These are phyloP conservation scores for Fusarium sp. DNA, from an alignment of 2,329 filamentous ascomycete species.

Conservation along the genomic window DNA sequence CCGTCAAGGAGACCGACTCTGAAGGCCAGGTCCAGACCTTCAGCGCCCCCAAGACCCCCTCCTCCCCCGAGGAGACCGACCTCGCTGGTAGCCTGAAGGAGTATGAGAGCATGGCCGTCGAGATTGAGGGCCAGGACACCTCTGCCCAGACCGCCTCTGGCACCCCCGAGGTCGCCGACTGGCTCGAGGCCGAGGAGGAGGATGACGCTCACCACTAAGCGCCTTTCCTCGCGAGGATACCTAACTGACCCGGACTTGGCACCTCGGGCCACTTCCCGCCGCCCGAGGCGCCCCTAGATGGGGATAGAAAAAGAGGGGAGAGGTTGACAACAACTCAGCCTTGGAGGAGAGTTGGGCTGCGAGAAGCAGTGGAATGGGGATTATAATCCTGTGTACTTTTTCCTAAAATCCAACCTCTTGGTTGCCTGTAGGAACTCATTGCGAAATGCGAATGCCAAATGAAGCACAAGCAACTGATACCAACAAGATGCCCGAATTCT, in stretches of 20 bases:
- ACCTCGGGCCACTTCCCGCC: slow-evolving; percentile 19
- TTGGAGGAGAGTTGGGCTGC: slow-evolving; percentile 16
- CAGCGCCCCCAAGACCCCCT: slow-evolving; percentile 80
- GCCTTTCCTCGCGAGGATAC: slow-evolving; percentile 9
- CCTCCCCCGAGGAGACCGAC: slow-evolving; percentile 93
- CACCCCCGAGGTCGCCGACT: slow-evolving; percentile 72
- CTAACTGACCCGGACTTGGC: slow-evolving; percentile 15
- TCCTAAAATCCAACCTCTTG: slow-evolving; percentile 48
- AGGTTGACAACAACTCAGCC: slow-evolving; percentile 22
- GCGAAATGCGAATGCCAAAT: slow-evolving; percentile 47
- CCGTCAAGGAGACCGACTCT: slow-evolving; percentile 86
- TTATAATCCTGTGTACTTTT: slow-evolving; percentile 55
- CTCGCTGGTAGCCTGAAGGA: slow-evolving; percentile 91
- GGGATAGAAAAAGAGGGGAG: slow-evolving; percentile 36
- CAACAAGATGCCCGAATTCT: neutral
- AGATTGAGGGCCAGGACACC: slow-evolving; percentile 88
- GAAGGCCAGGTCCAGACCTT: slow-evolving; percentile 95
- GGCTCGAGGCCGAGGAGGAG: slow-evolving; percentile 86
- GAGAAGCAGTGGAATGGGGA: slow-evolving; percentile 41
- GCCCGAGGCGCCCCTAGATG: slow-evolving; percentile 19
- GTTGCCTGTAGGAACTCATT: slow-evolving; percentile 50
- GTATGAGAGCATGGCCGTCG: slow-evolving; percentile 94
- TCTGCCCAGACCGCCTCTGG: slow-evolving; percentile 69
- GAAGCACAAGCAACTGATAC: slow-evolving; percentile 39
- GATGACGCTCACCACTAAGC: slow-evolving; percentile 65